These are phyloP conservation scores for Cutaneotrichosporon sp. DNA, from an alignment of 1,284 basidiomycete genomes.

Conservation along the genomic window DNA sequence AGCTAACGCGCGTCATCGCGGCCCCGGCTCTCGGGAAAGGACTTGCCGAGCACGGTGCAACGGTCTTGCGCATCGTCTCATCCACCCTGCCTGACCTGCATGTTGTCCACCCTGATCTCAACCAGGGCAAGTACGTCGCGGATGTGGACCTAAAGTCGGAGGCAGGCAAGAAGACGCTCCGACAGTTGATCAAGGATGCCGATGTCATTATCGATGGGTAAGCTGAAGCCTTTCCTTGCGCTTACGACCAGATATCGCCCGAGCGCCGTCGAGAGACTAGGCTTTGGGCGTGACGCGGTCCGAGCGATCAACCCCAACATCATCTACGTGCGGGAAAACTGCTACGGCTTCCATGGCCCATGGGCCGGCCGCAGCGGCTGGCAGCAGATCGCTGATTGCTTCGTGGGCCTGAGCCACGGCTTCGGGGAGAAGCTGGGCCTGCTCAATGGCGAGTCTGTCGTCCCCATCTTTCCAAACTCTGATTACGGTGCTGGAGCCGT, in stretches of 20 bases:
- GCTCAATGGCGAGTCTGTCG: neutral
- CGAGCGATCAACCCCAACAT: slow-evolving; percentile 6
- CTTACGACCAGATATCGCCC: slow-evolving; percentile 7
- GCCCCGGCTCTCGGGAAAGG: slow-evolving; percentile 8
- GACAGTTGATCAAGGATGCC: slow-evolving; percentile 1
- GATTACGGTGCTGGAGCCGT: slow-evolving; percentile 9
- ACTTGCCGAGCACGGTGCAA: slow-evolving; percentile 15
- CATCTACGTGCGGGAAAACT: slow-evolving; percentile 15
- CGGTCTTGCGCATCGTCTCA: slow-evolving; percentile 10
- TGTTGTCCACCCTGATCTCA: slow-evolving; percentile 7
- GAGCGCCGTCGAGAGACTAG: slow-evolving; percentile 3
- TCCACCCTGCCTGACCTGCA: slow-evolving; percentile 7
- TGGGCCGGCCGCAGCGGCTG: slow-evolving; percentile 13
- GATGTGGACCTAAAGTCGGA: slow-evolving; percentile 9
- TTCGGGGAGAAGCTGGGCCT: slow-evolving; percentile 9
- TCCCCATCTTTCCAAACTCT: slow-evolving; percentile 13
- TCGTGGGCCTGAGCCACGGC: neutral
- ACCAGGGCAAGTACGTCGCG: slow-evolving; percentile 12
- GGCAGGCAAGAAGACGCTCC: slow-evolving; percentile 1
- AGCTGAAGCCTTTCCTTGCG: neutral
- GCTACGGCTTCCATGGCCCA: slow-evolving; percentile 16
- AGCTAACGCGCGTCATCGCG: slow-evolving; percentile 15
- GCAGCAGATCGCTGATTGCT: slow-evolving; percentile 13
- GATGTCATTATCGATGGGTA: slow-evolving; percentile 15
- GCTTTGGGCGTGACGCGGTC: slow-evolving; percentile 7